A percentile compares a stretch with the other conserved stretches of the same genome.
Evolutionary conservation across 2,329 filamentous ascomycete species (phyloP).

Genomic region (Fusarium mundagurra): DNA sequence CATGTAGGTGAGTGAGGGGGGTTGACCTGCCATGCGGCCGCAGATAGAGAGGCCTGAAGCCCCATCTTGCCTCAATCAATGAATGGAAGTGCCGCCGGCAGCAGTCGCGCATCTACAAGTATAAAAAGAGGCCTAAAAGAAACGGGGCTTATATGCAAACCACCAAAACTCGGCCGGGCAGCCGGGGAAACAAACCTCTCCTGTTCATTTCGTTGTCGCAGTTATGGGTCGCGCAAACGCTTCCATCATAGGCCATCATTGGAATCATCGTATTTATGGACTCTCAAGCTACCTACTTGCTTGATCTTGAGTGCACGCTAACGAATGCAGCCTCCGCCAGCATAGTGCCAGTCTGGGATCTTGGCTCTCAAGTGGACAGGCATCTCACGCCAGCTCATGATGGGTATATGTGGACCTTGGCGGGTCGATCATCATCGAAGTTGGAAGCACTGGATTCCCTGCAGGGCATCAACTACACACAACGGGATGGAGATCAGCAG

Average conservation of each 20-base stretch:
- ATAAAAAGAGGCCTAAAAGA: background rate
- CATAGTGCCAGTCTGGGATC: background rate
- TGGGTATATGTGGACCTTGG: slow-evolving; percentile 17
- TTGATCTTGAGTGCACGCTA: background rate
- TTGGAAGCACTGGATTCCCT: background rate
- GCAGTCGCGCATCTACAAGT: background rate
- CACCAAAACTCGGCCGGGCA: background rate
- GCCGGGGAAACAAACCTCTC: background rate
- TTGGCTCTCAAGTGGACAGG: background rate
- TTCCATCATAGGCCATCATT: background rate
- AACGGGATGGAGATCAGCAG: background rate
- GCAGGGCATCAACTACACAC: background rate
- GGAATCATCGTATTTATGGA: background rate
- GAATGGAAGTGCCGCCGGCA: background rate
- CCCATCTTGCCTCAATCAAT: background rate
- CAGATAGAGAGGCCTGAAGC: background rate
- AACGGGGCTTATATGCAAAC: background rate
- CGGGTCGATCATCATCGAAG: slow-evolving; percentile 19
- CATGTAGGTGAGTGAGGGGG: background rate
- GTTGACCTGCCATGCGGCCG: background rate
- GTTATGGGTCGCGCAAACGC: background rate
- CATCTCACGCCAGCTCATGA: background rate
- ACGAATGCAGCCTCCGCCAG: background rate
- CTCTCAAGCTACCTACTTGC: background rate
- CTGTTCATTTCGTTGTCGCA: background rate